Percentiles rank a stretch among this genome's conserved stretches.
phyloP scores from a whole-genome alignment of 768 basidiomycete species.

The Lentinula sp. region DNA sequence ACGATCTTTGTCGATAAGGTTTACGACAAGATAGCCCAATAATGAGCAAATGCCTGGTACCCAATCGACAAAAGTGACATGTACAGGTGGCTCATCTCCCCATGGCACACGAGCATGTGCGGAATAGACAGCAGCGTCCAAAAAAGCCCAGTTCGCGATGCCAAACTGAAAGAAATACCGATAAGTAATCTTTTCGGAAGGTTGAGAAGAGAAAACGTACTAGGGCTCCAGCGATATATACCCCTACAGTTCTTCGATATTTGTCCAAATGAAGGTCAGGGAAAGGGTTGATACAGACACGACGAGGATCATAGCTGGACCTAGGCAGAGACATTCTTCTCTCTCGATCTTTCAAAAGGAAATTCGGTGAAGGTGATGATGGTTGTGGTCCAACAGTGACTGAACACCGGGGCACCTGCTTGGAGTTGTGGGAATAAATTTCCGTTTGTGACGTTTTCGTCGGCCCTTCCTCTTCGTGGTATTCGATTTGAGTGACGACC shows the following conservation, averaged over 20 bases:
- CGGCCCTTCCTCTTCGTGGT: not conserved
- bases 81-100: slow-evolving; percentile 48
- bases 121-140: slow-evolving; percentile 89
- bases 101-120: slow-evolving; percentile 77
- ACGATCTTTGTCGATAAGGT: slow-evolving; percentile 91
- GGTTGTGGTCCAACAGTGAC: not conserved
- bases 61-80: slow-evolving; percentile 95
- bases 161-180: slow-evolving; percentile 62
- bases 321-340: slow-evolving; percentile 39
- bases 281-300: slow-evolving; percentile 77
- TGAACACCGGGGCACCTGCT: not conserved
- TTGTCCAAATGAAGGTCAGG: slow-evolving; percentile 70
- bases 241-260: slow-evolving; percentile 76
- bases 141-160: slow-evolving; percentile 89
- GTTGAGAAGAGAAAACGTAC: slow-evolving; percentile 43
- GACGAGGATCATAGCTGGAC: slow-evolving; percentile 59
- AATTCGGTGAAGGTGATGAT: not conserved
- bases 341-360: not conserved
- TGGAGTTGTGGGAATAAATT: not conserved
- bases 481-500: not conserved
- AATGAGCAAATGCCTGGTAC: slow-evolving; percentile 92
- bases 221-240: slow-evolving; percentile 88
- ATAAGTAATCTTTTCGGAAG: not conserved
- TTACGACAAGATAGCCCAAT: slow-evolving; percentile 87
- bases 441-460: not conserved